A percentile compares a stretch with the other conserved stretches of the same genome.
These are phyloP conservation scores for Bipolaris victoriae DNA, from an alignment of 2,329 filamentous ascomycete species.

Conservation along the genomic window DNA sequence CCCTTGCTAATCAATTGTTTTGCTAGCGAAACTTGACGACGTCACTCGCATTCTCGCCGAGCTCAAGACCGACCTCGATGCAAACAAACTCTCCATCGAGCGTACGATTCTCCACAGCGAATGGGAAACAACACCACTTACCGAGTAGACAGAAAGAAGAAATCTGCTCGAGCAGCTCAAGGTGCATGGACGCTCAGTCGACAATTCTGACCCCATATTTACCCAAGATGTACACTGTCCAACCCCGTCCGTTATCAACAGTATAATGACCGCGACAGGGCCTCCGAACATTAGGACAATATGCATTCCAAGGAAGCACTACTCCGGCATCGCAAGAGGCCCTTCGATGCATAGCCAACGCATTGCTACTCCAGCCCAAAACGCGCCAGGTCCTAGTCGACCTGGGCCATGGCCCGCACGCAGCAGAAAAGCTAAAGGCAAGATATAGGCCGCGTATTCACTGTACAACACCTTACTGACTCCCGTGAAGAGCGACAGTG, in stretches of 20 bases:
- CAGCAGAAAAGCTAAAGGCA: slow-evolving; percentile 72
- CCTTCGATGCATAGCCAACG: slow-evolving; percentile 83
- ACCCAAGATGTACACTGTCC: slow-evolving; percentile 67
- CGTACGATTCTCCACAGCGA: slow-evolving; percentile 55
- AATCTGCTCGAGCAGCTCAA: slow-evolving; percentile 70
- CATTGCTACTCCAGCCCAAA: slow-evolving; percentile 71
- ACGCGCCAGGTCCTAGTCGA: slow-evolving; percentile 77
- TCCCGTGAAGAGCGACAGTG: slow-evolving; percentile 63
- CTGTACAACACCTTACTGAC: slow-evolving; percentile 4
- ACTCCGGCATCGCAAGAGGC: slow-evolving; percentile 70
- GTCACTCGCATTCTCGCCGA: slow-evolving; percentile 69
- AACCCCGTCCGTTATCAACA: background rate
- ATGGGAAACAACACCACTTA: slow-evolving; percentile 13
- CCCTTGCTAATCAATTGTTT: slow-evolving; percentile 15
- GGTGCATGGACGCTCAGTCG: slow-evolving; percentile 74
- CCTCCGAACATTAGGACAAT: slow-evolving; percentile 71
- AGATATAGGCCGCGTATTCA: background rate
- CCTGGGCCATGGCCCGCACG: slow-evolving; percentile 69
- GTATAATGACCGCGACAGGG: slow-evolving; percentile 60
- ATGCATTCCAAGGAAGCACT: slow-evolving; percentile 73
- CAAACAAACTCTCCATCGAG: slow-evolving; percentile 63
- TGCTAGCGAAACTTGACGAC: slow-evolving; percentile 68
- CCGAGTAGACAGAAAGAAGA: slow-evolving; percentile 62
- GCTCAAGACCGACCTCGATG: slow-evolving; percentile 67
- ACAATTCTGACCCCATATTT: slow-evolving; percentile 81